Evolutionary conservation across 192 early-diverging fungal species (phyloP), one percentile per base, ranked within the genome.

Genomic region (Entrophospora sp.): DNA sequence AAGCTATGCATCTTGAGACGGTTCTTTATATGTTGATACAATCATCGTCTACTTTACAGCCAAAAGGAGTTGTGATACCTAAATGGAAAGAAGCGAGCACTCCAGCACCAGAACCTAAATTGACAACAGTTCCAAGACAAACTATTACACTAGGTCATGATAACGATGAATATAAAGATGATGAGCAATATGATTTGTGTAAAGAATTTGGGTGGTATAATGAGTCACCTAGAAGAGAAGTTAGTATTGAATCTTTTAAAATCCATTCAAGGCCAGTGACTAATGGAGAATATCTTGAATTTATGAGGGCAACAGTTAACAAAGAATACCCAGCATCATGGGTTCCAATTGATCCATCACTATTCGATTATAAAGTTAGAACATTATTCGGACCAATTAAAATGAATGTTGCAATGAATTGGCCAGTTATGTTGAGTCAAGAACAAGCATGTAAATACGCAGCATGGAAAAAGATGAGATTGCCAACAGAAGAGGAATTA

Each of bases 1-100:
- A 97, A 64, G 92, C 87, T 1, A 88, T 95, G 92, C 94, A 97
- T 62, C 71, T 93, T 7, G 94, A 97, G 71, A 97, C 94, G 0
- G 37, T 96, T 18, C 72, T 96, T 2, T 93, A 94, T 65, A 97
- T 97, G 92, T 71, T 93, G 2, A 76, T 92, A 4, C 94, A 91
- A 67, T 77, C 71, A 7, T 74, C 78, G 22, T 77, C 79, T 43
- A 71, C 71, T 1, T 37, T 51, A 2, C 80, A 83, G 0, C 86
- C 88, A 13, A 30, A 53, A 7, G 74, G 75, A 9, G 52, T 89
- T 10, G 40, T 70, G n/a, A 49, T 67, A 4, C 69, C 75, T 46
- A 46, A 53, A 14, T 65, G 73, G 70, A 51, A 18, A 38, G 24
- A 32, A 52, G 49, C 30, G 1, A 5, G 14, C 40, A 0, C 24